Evolutionary conservation across 345 rosid species (phyloP).

Genomic region (Dovyalis caffra): DNA sequence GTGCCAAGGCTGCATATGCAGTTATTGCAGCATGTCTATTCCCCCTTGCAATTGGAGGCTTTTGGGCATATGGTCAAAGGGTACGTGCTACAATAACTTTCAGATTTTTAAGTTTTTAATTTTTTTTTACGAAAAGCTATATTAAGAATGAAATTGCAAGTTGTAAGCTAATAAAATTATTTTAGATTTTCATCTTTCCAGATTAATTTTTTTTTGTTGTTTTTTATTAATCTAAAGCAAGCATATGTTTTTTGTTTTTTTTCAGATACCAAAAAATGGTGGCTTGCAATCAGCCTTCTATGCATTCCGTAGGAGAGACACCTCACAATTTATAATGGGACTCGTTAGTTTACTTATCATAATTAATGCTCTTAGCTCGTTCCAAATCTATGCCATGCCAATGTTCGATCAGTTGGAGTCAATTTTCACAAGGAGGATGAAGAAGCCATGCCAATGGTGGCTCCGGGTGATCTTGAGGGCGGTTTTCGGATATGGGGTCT

Average conservation of each 20-base stretch:
- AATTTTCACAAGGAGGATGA: constrained; percentile 13
- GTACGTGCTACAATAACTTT: not conserved
- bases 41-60: constrained; percentile 42
- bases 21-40: constrained; percentile 32
- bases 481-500: constrained; percentile 23
- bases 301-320: constrained; percentile 22
- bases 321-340: constrained; percentile 23
- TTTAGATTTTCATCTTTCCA: not conserved
- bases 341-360: constrained; percentile 28
- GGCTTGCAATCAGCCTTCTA: constrained; percentile 32
- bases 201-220: not conserved
- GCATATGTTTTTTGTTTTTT: not conserved
- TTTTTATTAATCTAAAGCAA: not conserved
- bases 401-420: constrained; percentile 31
- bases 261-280: constrained; percentile 30
- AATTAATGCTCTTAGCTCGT: constrained; percentile 28
- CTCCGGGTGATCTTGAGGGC: constrained; percentile 23
- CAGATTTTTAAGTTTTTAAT: no score
- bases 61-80: constrained; percentile 41
- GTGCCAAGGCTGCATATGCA: constrained; percentile 31
- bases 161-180: no score
- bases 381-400: constrained; percentile 39
- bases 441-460: constrained; percentile 32
- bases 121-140: no score
- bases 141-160: no score